Percentiles rank a stretch among this genome's conserved stretches.
Conservation (phyloP, 805 yeast species). For the Metschnikowia dekortorum region DNA sequence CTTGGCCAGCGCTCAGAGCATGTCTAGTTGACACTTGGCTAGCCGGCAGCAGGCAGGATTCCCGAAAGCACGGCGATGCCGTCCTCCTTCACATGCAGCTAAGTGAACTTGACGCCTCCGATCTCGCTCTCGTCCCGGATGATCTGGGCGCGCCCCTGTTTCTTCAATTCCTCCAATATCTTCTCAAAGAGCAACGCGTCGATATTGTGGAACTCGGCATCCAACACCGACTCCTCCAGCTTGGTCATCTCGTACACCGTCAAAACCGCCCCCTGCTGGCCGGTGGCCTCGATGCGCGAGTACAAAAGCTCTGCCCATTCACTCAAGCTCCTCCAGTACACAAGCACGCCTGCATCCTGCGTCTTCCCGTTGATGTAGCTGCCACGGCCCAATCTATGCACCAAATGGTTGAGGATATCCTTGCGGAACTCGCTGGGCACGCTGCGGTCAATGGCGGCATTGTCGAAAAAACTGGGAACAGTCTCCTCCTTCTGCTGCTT, state of each 20-base stretch:
- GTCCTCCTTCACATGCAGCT: background rate
- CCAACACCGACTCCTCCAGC: conserved; percentile 45
- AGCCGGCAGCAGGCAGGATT: no score
- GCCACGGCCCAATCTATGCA: conserved; percentile 48
- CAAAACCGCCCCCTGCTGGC: conserved; percentile 70
- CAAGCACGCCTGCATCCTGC: conserved; percentile 63
- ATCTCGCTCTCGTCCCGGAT: conserved; percentile 59
- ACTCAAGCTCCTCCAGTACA: conserved; percentile 54
- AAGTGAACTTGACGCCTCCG: conserved; percentile 74
- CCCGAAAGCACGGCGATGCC: no score
- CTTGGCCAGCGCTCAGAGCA: no score
- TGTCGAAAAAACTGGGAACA: conserved; percentile 41
- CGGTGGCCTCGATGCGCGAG: conserved; percentile 54
- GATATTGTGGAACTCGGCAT: conserved; percentile 59
- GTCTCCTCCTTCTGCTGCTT: conserved; percentile 22
- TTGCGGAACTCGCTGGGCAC: conserved; percentile 52
- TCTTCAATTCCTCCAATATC: conserved; percentile 55
- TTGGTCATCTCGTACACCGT: conserved; percentile 77
- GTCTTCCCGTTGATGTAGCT: conserved; percentile 47
- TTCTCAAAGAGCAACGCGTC: conserved; percentile 51
- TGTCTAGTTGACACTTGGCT: no score
- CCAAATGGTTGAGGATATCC: conserved; percentile 56
- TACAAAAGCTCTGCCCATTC: conserved; percentile 38
- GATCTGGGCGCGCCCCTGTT: conserved; percentile 69
- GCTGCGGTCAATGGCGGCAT: conserved; percentile 46